A percentile compares a stretch with the other conserved stretches of the same genome.
Evolutionary conservation across 2,329 filamentous ascomycete genomes (phyloP).

Genomic region (Bisporella sp.): DNA sequence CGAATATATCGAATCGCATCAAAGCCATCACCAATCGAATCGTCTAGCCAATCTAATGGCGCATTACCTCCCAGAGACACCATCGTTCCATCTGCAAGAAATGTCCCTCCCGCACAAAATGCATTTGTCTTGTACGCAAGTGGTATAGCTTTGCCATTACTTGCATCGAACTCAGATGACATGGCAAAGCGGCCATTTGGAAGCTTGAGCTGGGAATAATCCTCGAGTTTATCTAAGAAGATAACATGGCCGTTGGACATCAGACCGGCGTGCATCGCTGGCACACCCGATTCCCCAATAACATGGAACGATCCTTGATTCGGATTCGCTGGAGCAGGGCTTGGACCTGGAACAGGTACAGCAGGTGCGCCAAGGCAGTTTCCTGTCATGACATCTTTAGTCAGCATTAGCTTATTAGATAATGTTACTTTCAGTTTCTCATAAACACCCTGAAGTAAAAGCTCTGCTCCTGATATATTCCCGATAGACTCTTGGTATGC

Average conservation of each 20-base stretch:
- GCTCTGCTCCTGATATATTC: too few species aligned
- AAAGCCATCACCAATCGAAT: constrained; percentile 52
- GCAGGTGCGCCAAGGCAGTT: constrained; percentile 37
- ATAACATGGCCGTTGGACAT: constrained; percentile 51
- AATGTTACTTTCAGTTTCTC: too few species aligned
- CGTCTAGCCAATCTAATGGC: constrained; percentile 46
- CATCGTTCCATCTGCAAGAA: constrained; percentile 49
- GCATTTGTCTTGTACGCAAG: constrained; percentile 50
- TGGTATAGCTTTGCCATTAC: constrained; percentile 37
- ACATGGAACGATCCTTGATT: constrained; percentile 40
- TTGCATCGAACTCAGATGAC: constrained; percentile 51
- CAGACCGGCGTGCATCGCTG: constrained; percentile 54
- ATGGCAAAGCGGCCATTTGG: constrained; percentile 49
- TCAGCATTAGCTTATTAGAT: not conserved
- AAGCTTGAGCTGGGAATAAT: constrained; percentile 50
- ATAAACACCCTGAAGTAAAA: too few species aligned
- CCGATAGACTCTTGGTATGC: too few species aligned
- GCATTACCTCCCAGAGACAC: constrained; percentile 51
- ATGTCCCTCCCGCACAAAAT: constrained; percentile 53
- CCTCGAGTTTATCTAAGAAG: constrained; percentile 57
- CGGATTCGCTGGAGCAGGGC: constrained; percentile 36
- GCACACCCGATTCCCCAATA: constrained; percentile 51
- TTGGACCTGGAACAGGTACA: constrained; percentile 24
- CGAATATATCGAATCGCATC: constrained; percentile 47
- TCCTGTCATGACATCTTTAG: constrained; percentile 15